These are phyloP conservation scores for Eucalyptus virginea DNA, from an alignment of 345 rosid species.

Conservation along the genomic window DNA sequence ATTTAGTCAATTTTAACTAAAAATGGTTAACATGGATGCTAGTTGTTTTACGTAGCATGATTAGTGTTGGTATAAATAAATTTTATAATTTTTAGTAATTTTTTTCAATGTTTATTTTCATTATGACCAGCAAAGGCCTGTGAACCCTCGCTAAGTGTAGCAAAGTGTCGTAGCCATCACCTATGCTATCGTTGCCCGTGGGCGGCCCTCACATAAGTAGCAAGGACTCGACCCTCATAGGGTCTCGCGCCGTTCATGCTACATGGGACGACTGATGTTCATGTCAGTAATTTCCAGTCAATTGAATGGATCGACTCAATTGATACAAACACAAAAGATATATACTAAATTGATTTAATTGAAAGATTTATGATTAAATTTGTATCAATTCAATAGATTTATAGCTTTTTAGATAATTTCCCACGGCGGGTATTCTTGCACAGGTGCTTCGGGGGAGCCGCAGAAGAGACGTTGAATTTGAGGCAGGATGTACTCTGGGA, in stretches of 20 bases:
- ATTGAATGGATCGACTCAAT: too few relatives aligned
- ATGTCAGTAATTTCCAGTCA: rapidly evolving
- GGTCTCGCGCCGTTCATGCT: rapidly evolving
- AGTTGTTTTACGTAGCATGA: rapidly evolving
- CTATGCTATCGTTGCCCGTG: too few relatives aligned
- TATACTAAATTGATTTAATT: rapidly evolving
- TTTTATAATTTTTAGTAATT: too few relatives aligned
- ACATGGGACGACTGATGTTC: rapidly evolving
- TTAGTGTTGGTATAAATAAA: rapidly evolving
- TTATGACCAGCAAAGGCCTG: rapidly evolving
- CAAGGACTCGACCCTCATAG: not conserved
- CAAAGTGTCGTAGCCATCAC: rapidly evolving
- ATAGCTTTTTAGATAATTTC: not conserved
- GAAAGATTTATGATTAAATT: too few relatives aligned
- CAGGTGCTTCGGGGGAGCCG: not conserved
- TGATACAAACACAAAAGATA: rapidly evolving
- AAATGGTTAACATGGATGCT: rapidly evolving
- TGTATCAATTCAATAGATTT: too few relatives aligned
- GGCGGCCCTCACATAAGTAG: not conserved
- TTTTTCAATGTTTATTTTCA: too few relatives aligned
- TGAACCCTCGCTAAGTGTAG: rapidly evolving
- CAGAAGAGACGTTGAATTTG: not conserved
- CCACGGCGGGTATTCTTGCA: not conserved
- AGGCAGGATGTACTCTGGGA: not conserved
- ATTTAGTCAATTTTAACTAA: rapidly evolving